Conservation (phyloP, 768 basidiomycete species). For the Boletus rubroflammeus region DNA sequence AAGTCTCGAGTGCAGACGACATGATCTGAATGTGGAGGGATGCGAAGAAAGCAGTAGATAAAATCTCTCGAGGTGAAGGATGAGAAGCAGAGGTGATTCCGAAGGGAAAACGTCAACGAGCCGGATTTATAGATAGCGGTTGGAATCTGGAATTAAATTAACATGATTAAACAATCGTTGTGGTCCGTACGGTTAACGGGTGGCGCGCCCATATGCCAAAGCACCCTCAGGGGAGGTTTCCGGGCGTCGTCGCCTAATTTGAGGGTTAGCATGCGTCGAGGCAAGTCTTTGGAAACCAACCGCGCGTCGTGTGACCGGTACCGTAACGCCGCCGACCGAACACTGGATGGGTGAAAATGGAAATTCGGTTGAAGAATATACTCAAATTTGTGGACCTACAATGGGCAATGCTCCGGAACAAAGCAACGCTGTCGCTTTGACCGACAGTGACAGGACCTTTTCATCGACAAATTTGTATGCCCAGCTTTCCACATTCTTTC, state of each 20-base stretch:
- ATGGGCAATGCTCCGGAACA: neutral
- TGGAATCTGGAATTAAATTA: neutral
- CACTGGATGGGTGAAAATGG: neutral
- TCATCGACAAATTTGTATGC: neutral
- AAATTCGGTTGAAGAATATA: neutral
- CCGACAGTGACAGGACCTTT: neutral
- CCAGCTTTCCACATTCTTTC: neutral
- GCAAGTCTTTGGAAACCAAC: neutral
- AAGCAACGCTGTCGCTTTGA: slow-evolving; percentile 3
- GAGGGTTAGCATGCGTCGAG: neutral
- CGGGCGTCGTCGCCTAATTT: neutral
- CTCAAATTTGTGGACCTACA: slow-evolving; percentile 1
- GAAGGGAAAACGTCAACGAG: neutral
- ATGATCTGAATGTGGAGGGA: neutral
- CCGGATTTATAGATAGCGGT: neutral
- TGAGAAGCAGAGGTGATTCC: neutral
- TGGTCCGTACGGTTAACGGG: neutral
- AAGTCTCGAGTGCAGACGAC: neutral
- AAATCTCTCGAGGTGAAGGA: neutral
- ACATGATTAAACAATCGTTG: neutral
- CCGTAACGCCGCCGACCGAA: neutral
- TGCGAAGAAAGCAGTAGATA: neutral
- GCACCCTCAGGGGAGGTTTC: neutral
- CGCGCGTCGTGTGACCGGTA: neutral
- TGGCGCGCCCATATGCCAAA: neutral